A percentile compares a stretch with the other conserved stretches of the same genome.
Evolutionary conservation across 495 filamentous ascomycete genomes (phyloP).

Genomic region (Hypoxylon lienhwacheense): DNA sequence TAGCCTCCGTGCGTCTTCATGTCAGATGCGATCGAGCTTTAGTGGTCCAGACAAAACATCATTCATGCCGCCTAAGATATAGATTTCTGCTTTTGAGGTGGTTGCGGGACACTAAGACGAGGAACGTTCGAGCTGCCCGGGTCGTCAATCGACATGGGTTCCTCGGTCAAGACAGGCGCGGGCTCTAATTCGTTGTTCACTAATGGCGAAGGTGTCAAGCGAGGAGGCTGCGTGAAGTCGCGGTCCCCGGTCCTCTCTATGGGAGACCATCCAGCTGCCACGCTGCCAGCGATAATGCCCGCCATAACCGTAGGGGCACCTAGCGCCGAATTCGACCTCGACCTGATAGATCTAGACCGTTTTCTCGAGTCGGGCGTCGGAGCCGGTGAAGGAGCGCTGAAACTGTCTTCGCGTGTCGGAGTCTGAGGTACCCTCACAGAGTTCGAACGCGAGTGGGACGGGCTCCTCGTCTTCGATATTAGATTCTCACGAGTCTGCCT

Average conservation of each 20-base stretch:
- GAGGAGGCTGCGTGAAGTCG: conserved; percentile 33
- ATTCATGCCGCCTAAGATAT: conserved; percentile 39
- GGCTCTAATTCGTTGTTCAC: conserved; percentile 28
- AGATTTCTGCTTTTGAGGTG: conserved; percentile 44
- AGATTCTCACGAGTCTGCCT: conserved; percentile 76
- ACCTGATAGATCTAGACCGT: conserved; percentile 67
- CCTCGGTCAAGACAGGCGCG: conserved; percentile 40
- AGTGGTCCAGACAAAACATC: conserved; percentile 28
- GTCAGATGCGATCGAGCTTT: conserved; percentile 10
- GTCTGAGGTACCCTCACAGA: conserved; percentile 65
- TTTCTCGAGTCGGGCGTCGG: conserved; percentile 73
- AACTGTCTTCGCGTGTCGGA: conserved; percentile 60
- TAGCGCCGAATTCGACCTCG: conserved; percentile 83
- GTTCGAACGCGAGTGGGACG: conserved; percentile 70
- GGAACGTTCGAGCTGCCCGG: conserved; percentile 41
- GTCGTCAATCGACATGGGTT: conserved; percentile 43
- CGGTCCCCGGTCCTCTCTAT: conserved; percentile 58
- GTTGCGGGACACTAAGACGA: conserved; percentile 46
- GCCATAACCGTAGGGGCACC: conserved; percentile 85
- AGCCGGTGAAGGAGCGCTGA: conserved; percentile 54
- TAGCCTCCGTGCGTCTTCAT: conserved; percentile 6
- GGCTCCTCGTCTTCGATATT: conserved; percentile 70
- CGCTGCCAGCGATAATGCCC: conserved; percentile 82
- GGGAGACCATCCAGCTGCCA: conserved; percentile 84
- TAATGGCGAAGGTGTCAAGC: conserved; percentile 35